A percentile compares a stretch with the other conserved stretches of the same genome.
Evolutionary conservation across 163 green algal species (phyloP).

Genomic region (Coccomyxa subellipsoidea): DNA sequence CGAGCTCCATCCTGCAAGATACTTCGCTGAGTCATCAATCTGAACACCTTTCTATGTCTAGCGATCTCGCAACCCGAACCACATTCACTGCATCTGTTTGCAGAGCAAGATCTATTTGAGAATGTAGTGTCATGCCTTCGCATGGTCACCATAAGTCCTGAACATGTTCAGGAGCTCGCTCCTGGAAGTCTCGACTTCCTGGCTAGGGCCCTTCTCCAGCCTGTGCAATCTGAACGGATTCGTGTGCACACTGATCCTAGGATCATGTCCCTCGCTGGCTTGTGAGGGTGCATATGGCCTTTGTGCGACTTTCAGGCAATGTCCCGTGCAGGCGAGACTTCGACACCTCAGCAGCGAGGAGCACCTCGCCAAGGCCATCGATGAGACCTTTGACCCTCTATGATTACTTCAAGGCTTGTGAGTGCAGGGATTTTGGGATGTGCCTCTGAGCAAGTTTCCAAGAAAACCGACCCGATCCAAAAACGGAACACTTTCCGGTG

Average conservation of each 20-base stretch:
- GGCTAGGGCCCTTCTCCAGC: slow-evolving; percentile 51
- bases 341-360: too few species aligned
- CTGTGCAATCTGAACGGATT: slow-evolving; percentile 26
- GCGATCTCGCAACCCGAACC: background rate
- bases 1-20: slow-evolving; percentile 74
- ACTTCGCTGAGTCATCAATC: background rate
- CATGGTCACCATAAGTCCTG: slow-evolving; percentile 52
- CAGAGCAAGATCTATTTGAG: background rate
- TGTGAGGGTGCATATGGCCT: background rate
- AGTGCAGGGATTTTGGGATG: too few species aligned
- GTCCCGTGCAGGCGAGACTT: background rate
- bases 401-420: too few species aligned
- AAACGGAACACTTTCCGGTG: too few species aligned
- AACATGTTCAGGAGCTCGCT: slow-evolving; percentile 68
- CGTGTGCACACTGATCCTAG: slow-evolving; percentile 5
- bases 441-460: too few species aligned
- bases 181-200: slow-evolving; percentile 66
- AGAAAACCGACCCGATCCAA: too few species aligned
- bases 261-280: slow-evolving; percentile 3
- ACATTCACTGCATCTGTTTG: background rate
- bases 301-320: background rate
- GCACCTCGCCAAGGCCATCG: too few species aligned
- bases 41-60: background rate
- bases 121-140: too few species aligned
- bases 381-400: too few species aligned